Conservation (phyloP, 495 filamentous ascomycete species). For the Hypoxylon perforatum region DNA sequence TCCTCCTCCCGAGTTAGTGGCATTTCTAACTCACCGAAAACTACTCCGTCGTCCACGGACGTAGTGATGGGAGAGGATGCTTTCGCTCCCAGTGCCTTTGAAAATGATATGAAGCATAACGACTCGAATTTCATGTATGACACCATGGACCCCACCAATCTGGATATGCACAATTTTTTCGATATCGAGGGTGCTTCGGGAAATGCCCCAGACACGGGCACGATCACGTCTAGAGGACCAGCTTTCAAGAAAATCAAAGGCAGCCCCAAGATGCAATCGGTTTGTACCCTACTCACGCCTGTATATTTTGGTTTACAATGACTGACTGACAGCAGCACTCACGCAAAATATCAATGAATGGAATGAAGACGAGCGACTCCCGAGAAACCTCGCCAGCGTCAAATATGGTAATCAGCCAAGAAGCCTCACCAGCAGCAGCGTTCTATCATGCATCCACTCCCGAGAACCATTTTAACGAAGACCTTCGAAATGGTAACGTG, state of each 20-base stretch:
- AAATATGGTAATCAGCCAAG: constrained; percentile 56
- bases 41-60: constrained; percentile 33
- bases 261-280: constrained; percentile 49
- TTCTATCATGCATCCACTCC: constrained; percentile 68
- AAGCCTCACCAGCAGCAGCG: constrained; percentile 58
- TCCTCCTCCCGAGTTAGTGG: constrained; percentile 38
- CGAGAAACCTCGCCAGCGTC: constrained; percentile 64
- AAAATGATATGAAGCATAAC: constrained; percentile 23
- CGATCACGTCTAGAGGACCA: constrained; percentile 8
- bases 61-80: constrained; percentile 34
- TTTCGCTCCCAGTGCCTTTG: constrained; percentile 24
- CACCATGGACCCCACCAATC: constrained; percentile 27
- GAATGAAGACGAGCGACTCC: constrained; percentile 48
- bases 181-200: constrained; percentile 74
- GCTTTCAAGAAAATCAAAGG: constrained; percentile 43
- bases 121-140: constrained; percentile 32
- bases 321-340: constrained; percentile 50
- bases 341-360: constrained; percentile 51
- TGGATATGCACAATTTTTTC: constrained; percentile 70
- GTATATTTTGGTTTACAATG: constrained; percentile 11
- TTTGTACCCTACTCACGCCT: constrained; percentile 24
- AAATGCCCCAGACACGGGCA: constrained; percentile 9
- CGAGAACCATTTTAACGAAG: constrained; percentile 35
- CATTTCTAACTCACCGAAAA: constrained; percentile 39
- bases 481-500: constrained; percentile 24